Conservation (phyloP, 2,329 filamentous ascomycete species). For the Mycosphaerella sp. region DNA sequence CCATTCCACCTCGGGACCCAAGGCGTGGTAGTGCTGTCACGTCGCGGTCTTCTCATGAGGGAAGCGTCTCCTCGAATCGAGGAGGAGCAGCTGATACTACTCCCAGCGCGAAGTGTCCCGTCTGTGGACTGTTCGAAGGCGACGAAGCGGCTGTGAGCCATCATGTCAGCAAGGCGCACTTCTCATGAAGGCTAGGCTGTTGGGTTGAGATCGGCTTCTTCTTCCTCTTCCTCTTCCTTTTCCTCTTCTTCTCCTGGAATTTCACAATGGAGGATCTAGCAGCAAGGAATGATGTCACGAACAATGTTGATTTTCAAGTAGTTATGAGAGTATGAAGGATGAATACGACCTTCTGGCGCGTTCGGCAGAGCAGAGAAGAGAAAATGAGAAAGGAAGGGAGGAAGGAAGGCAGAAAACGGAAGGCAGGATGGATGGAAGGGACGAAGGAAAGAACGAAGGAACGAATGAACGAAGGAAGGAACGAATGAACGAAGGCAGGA, state of each 20-base stretch:
- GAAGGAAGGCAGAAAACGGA: background rate
- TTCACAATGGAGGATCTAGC: background rate
- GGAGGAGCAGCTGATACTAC: background rate
- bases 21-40: background rate
- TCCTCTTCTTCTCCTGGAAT: background rate
- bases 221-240: background rate
- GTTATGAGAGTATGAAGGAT: background rate
- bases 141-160: slow-evolving; percentile 33
- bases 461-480: no score
- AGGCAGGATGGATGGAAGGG: background rate
- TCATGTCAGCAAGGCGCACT: slow-evolving; percentile 31
- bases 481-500: background rate
- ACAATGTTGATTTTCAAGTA: no score
- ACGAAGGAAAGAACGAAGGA: no score
- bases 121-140: slow-evolving; percentile 32
- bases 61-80: background rate
- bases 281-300: background rate
- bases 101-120: slow-evolving; percentile 26
- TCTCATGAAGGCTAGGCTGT: slow-evolving; percentile 16
- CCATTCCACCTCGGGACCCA: slow-evolving; percentile 3
- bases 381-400: background rate
- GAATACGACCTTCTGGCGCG: background rate
- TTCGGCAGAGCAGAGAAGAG: background rate
- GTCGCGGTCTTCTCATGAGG: background rate
- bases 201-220: no score